phyloP scores from a whole-genome alignment of 768 basidiomycete genomes.

The Galerina marginata region DNA sequence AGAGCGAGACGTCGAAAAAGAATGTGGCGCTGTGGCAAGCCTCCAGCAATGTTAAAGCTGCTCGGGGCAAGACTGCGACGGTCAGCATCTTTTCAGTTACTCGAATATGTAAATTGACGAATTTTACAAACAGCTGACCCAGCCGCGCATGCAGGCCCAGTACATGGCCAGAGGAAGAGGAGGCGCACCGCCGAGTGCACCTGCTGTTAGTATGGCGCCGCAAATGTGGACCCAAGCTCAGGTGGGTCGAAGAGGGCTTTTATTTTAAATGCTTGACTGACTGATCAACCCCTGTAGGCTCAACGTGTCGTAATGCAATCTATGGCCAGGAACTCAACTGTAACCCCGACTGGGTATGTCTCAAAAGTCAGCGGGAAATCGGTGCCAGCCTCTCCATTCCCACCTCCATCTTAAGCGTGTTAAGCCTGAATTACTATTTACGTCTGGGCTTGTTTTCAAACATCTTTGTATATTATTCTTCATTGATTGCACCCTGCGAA shows the following conservation, averaged over 20 bases:
- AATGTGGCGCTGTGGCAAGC: slow-evolving; percentile 26
- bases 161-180: neutral
- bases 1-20: slow-evolving; percentile 13
- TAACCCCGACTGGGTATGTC: slow-evolving; percentile 25
- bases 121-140: neutral
- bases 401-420: neutral
- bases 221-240: slow-evolving; percentile 8
- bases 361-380: slow-evolving; percentile 22
- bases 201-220: slow-evolving; percentile 3
- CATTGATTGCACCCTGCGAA: slow-evolving; percentile 34
- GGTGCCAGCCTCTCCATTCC: slow-evolving; percentile 1
- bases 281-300: slow-evolving; percentile 9
- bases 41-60: slow-evolving; percentile 17
- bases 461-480: neutral
- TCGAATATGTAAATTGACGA: neutral
- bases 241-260: slow-evolving; percentile 2
- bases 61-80: slow-evolving; percentile 8
- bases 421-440: neutral
- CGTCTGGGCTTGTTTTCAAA: no score
- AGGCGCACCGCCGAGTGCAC: neutral
- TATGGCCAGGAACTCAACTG: slow-evolving; percentile 27
- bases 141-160: slow-evolving; percentile 8
- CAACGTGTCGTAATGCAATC: slow-evolving; percentile 29
- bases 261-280: neutral
- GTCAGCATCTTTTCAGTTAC: slow-evolving; percentile 1